Base-by-base conservation (phyloP, 352 stramenopile genomes). In the Blastocystis sp. region DNA sequence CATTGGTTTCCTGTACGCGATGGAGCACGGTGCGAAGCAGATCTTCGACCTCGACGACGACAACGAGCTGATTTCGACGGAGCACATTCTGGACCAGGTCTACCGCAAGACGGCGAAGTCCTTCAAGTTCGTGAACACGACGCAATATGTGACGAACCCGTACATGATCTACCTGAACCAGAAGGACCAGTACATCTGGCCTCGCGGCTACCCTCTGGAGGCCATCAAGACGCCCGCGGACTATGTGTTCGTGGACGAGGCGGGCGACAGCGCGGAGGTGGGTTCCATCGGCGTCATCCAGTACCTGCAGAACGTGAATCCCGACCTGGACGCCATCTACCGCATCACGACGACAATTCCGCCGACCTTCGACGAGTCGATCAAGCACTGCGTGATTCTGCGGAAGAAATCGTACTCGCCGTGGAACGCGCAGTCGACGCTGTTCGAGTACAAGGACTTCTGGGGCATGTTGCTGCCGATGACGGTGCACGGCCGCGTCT, bases 31-130 rank as follows among this genome's bases (percentile, higher is more conserved):
- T 46, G 73, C 73, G 9, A 73, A 84, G 40, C 54, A 75, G 27
- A 84, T 84, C 24, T 84, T 84, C 21, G 73, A 84, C 24, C 44
- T 84, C 6, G 73, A 84, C 40, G 73, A 84, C 42, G 73, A 84
- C n/a, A 84, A 84, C 42, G 73, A 84, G 73, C 59, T 84, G 49
- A 84, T 84, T 84, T 78, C 65, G 11, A 38, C 21, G 7, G 57
- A 78, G 42, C 7, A 78, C 36, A 84, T 73, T 6, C 34, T 84
- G 18, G 11, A 67, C 4, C 54, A 84, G 48, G 73, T 84, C 14
- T 84, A 49, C 24, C 11, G 29, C 11, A 84, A 64, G 38, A 32
- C 78, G 9, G 0, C 51, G 73, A 73, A 69, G 40, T 14, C 54
- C 2, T 84, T 65, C 59, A 32, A 84, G 27, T 64, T 84, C 3